phyloP scores from a whole-genome alignment of 441 rosid genomes.

The Populus hybrid region DNA sequence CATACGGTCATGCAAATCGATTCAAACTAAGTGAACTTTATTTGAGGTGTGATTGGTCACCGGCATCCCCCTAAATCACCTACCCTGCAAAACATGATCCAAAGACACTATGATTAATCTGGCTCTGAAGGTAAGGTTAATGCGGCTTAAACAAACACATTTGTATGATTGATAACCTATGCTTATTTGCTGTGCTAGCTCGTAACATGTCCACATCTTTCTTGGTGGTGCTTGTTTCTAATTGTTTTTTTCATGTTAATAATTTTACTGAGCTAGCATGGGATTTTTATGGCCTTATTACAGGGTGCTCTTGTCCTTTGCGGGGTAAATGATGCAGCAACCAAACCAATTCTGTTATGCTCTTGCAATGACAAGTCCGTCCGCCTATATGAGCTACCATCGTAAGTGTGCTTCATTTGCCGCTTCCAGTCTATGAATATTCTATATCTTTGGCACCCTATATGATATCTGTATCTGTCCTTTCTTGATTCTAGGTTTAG shows the following conservation, averaged over 20 bases:
- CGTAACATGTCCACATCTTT: background rate
- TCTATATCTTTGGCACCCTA: background rate
- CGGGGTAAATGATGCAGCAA: conserved; percentile 67
- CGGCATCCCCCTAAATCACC: background rate
- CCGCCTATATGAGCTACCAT: conserved; percentile 68
- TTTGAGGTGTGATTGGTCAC: background rate
- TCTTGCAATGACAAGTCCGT: conserved; percentile 63
- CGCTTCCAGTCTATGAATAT: background rate
- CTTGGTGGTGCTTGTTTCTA: too few species aligned
- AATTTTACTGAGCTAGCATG: background rate
- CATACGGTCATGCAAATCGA: too few species aligned
- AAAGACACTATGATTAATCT: background rate
- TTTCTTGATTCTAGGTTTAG: conserved; percentile 40
- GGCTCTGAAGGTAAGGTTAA: background rate
- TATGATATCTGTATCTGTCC: background rate
- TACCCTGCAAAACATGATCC: background rate
- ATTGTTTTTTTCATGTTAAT: background rate
- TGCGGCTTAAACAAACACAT: background rate
- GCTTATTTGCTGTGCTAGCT: background rate
- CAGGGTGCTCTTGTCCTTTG: conserved; percentile 64
- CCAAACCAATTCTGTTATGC: conserved; percentile 68
- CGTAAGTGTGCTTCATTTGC: conserved; percentile 43
- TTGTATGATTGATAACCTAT: background rate
- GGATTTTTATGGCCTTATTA: background rate
- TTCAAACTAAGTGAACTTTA: background rate